A percentile compares a stretch with the other conserved stretches of the same genome.
phyloP scores from a whole-genome alignment of 140 eudicot genomes.

The Oenanthe javanica region DNA sequence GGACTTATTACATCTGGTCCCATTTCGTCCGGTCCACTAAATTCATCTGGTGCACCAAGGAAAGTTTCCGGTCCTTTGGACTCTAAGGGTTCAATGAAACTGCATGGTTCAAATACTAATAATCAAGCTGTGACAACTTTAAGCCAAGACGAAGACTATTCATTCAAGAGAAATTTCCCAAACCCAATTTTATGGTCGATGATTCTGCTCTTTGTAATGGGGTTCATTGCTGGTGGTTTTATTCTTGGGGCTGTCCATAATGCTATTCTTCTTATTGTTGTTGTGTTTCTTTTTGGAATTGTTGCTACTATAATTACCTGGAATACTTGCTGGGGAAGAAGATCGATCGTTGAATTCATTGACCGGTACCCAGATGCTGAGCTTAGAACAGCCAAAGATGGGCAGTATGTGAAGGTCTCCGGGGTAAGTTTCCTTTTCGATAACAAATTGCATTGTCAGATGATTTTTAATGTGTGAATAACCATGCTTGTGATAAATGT shows the following conservation, averaged over 20 bases:
- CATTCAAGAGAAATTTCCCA: conserved; percentile 53
- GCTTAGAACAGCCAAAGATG: conserved; percentile 67
- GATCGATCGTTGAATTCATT: conserved; percentile 48
- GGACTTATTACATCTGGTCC: conserved; percentile 87
- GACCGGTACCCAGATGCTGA: conserved; percentile 61
- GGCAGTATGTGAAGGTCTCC: conserved; percentile 69
- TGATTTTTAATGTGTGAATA: background rate
- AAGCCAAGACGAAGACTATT: conserved; percentile 43
- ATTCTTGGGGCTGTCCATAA: conserved; percentile 71
- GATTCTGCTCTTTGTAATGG: conserved; percentile 66
- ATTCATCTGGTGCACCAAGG: conserved; percentile 73
- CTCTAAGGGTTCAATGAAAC: conserved; percentile 43
- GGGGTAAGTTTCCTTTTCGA: conserved; percentile 49
- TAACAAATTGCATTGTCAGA: background rate
- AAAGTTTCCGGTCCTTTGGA: conserved; percentile 74
- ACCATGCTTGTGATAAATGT: background rate
- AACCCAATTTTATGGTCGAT: conserved; percentile 54
- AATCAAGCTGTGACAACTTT: conserved; percentile 69
- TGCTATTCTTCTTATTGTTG: conserved; percentile 48
- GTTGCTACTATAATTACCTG: conserved; percentile 58
- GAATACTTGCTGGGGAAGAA: conserved; percentile 69
- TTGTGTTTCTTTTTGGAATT: conserved; percentile 42
- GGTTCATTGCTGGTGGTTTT: conserved; percentile 80
- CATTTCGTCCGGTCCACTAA: conserved; percentile 63
- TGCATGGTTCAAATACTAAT: conserved; percentile 30